These are phyloP conservation scores for Globisporangium cylindrosporum DNA, from an alignment of 352 stramenopile species.

Conservation along the genomic window DNA sequence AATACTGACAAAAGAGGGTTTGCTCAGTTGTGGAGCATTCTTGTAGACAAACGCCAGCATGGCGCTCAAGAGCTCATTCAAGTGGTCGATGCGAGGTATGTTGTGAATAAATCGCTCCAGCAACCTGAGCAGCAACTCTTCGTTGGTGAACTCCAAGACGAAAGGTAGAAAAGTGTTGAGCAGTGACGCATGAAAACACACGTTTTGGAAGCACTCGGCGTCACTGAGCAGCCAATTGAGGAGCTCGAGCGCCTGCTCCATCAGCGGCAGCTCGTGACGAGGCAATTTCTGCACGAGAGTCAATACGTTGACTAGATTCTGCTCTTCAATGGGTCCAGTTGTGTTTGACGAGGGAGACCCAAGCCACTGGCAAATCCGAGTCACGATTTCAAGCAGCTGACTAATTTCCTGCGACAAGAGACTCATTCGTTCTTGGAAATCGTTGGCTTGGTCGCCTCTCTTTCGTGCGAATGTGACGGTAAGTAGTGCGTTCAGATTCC, in stretches of 20 bases:
- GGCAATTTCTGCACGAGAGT: slow-evolving; percentile 21
- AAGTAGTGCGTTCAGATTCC: slow-evolving; percentile 47
- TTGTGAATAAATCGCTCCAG: slow-evolving; percentile 25
- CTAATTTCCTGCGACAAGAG: slow-evolving; percentile 30
- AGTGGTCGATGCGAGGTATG: slow-evolving; percentile 22
- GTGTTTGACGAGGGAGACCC: background rate
- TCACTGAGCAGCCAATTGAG: slow-evolving; percentile 29
- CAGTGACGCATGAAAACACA: slow-evolving; percentile 26
- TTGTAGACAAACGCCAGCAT: slow-evolving; percentile 42
- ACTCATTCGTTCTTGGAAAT: slow-evolving; percentile 37
- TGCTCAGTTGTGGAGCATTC: slow-evolving; percentile 33
- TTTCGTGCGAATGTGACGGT: slow-evolving; percentile 35
- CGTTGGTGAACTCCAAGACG: slow-evolving; percentile 7
- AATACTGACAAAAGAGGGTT: slow-evolving; percentile 14
- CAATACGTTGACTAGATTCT: slow-evolving; percentile 26
- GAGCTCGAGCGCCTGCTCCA: slow-evolving; percentile 30
- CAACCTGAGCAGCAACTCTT: slow-evolving; percentile 24
- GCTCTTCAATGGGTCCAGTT: slow-evolving; percentile 5
- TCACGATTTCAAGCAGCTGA: slow-evolving; percentile 30
- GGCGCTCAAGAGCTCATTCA: slow-evolving; percentile 38
- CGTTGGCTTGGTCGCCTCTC: slow-evolving; percentile 32
- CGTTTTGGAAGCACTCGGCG: slow-evolving; percentile 25
- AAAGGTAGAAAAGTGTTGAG: slow-evolving; percentile 25
- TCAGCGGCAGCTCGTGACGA: slow-evolving; percentile 15
- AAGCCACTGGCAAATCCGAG: slow-evolving; percentile 16